phyloP scores from a whole-genome alignment of 1,284 basidiomycete species.

The Ustilago loliicola region DNA sequence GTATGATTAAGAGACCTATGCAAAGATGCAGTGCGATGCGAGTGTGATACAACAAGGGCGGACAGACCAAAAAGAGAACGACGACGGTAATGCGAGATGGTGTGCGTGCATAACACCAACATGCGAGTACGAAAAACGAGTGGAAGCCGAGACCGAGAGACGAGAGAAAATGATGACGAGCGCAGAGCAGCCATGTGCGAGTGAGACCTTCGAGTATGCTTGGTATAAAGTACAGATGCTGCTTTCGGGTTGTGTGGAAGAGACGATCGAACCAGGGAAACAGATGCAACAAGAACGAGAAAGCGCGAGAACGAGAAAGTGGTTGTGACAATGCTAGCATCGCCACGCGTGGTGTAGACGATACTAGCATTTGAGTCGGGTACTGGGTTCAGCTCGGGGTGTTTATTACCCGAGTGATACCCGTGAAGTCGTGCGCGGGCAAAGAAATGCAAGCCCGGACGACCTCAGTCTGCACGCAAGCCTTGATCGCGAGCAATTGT shows the following conservation, averaged over 20 bases:
- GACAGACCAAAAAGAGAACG: background rate
- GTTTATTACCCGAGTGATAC: background rate
- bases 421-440: background rate
- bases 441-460: constrained; percentile 2
- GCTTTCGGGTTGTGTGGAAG: constrained; percentile 16
- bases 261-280: constrained; percentile 4
- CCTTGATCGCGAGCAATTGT: constrained; percentile 1
- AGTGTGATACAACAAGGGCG: constrained; percentile 15
- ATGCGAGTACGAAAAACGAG: constrained; percentile 2
- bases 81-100: constrained; percentile 5
- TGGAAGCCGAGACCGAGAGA: constrained; percentile 8
- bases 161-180: constrained; percentile 13
- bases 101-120: constrained; percentile 32
- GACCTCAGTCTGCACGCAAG: background rate
- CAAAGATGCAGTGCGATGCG: constrained; percentile 35
- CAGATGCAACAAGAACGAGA: background rate
- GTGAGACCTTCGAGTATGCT: constrained; percentile 35
- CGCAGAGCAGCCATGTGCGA: constrained; percentile 22
- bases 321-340: background rate
- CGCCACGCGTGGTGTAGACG: background rate
- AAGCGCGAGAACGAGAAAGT: no score
- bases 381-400: constrained; percentile 1
- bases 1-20: constrained; percentile 48
- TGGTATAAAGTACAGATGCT: constrained; percentile 36
- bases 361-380: background rate